These are phyloP conservation scores for Fusarium nematophilum DNA, from an alignment of 2,329 filamentous ascomycete genomes.

Conservation along the genomic window DNA sequence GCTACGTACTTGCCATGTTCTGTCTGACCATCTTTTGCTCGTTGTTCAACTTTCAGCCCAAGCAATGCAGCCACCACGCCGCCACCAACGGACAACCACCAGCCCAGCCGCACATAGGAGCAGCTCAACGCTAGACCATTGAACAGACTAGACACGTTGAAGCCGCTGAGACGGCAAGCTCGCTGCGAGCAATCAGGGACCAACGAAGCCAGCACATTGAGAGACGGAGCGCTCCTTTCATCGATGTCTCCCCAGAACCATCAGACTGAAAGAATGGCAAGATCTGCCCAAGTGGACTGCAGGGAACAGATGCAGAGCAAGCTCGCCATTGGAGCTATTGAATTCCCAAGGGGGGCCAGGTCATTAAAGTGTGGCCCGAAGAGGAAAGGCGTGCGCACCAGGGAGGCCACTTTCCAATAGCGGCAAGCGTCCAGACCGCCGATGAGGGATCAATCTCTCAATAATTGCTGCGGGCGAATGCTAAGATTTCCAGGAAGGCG, in stretches of 20 bases:
- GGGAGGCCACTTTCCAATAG: conserved; percentile 30
- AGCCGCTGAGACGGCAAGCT: conserved; percentile 15
- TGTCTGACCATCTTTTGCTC: conserved; percentile 17
- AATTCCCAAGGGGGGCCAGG: conserved; percentile 23
- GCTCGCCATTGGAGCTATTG: conserved; percentile 34
- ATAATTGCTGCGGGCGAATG: conserved; percentile 24
- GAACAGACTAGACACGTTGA: conserved; percentile 6
- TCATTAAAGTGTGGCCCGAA: conserved; percentile 34
- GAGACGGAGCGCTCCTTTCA: conserved; percentile 18
- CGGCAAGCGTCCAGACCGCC: conserved; percentile 34
- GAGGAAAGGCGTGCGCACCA: conserved; percentile 21
- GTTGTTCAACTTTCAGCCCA: conserved; percentile 16
- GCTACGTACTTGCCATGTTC: not conserved
- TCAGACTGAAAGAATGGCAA: conserved; percentile 23
- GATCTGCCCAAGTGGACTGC: conserved; percentile 21
- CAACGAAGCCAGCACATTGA: conserved; percentile 6
- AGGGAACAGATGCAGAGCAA: conserved; percentile 17
- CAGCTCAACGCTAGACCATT: not conserved
- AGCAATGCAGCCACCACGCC: conserved; percentile 29
- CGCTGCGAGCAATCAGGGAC: not conserved
- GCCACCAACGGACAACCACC: conserved; percentile 27
- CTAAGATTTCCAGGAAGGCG: conserved; percentile 25
- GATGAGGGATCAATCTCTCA: conserved; percentile 11
- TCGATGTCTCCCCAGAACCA: conserved; percentile 20
- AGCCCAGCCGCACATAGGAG: conserved; percentile 2